Evolutionary conservation across 116 monocot genomes (phyloP).

Genomic region (Cymodocea nodosa): DNA sequence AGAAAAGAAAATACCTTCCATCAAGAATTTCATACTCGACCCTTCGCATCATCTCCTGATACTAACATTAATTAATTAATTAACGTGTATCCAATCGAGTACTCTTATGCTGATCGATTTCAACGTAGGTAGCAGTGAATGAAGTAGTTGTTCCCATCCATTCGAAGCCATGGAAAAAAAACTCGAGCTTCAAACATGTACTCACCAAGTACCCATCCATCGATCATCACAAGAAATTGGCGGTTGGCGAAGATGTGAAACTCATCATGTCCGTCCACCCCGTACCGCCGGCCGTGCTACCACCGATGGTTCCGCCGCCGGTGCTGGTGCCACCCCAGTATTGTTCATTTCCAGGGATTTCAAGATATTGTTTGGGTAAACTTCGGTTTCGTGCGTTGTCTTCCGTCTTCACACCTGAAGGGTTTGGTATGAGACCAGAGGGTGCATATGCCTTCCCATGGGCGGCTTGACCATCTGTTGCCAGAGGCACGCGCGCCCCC

Average conservation of each 20-base stretch:
- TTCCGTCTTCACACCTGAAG: conserved; percentile 38
- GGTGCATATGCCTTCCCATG: conserved; percentile 10
- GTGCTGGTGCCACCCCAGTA: conserved; percentile 23
- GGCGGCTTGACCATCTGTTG: not conserved
- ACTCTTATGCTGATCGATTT: too few species aligned
- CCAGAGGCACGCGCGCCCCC: not conserved
- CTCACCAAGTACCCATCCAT: not conserved
- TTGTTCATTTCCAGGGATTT: conserved; percentile 22
- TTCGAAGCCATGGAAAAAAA: conserved; percentile 17
- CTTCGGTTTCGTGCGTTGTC: conserved; percentile 14
- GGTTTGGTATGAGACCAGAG: conserved; percentile 22
- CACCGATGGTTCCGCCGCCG: conserved; percentile 5
- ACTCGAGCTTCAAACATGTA: conserved; percentile 21
- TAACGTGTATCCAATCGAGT: not conserved
- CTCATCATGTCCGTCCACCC: conserved; percentile 27
- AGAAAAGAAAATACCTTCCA: too few species aligned
- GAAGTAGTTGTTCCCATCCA: not conserved
- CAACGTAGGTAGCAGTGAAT: not conserved
- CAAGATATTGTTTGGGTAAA: conserved; percentile 31
- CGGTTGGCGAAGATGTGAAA: conserved; percentile 46
- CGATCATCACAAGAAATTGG: conserved; percentile 33
- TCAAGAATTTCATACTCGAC: too few species aligned
- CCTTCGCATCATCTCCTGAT: too few species aligned
- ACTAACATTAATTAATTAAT: too few species aligned
- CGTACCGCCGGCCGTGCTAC: not conserved